Conservation (phyloP, 1,139 yeast genomes). For the Nakaseomyces delphensis region DNA sequence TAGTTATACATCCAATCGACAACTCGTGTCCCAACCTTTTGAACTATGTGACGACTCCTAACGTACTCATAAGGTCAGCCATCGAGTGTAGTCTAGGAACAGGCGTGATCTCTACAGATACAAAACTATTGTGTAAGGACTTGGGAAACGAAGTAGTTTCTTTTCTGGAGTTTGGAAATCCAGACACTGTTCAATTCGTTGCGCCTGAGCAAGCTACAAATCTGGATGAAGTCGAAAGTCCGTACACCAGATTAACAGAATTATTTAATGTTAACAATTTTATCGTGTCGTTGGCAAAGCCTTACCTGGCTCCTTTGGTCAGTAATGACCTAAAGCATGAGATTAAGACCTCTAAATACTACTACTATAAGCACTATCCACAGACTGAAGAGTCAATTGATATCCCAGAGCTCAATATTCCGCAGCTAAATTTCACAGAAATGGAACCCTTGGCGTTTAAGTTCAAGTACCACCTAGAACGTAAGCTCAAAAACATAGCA, state of each 20-base stretch:
- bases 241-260: constrained; percentile 83
- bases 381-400: constrained; percentile 20
- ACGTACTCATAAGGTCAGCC: constrained; percentile 82
- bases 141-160: constrained; percentile 49
- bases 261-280: constrained; percentile 90
- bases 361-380: constrained; percentile 31
- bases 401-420: constrained; percentile 22
- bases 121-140: constrained; percentile 63
- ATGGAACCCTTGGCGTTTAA: constrained; percentile 41
- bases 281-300: constrained; percentile 81
- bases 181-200: constrained; percentile 28
- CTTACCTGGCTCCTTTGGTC: constrained; percentile 83
- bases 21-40: constrained; percentile 60
- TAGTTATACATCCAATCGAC: constrained; percentile 82
- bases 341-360: constrained; percentile 33
- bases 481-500: constrained; percentile 33
- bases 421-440: constrained; percentile 29
- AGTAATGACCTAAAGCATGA: constrained; percentile 72
- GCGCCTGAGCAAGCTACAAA: constrained; percentile 40
- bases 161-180: constrained; percentile 22
- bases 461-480: constrained; percentile 36
- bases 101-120: constrained; percentile 52
- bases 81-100: constrained; percentile 53
- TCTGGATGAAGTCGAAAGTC: constrained; percentile 42
- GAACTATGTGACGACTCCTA: constrained; percentile 90